Percentiles rank a stretch among this genome's conserved stretches.
Conservation (phyloP, 164 flowering plant species). For the grape (Vitis vinifera) region ASM3070453v1 NC_081809.1:19820501-19821000, state of each 20-base stretch:
- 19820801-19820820: not conserved
- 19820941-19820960: no score
- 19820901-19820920: no score
- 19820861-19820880: no score
- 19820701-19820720: not conserved
- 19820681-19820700: not conserved
- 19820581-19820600: conserved; percentile 21
- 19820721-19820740: not conserved
- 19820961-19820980: no score
- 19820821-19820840: not conserved
- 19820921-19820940: no score
- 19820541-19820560: not conserved
- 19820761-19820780: conserved; percentile 50
- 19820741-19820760: conserved; percentile 65
- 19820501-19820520: conserved; percentile 29
- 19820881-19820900: no score
- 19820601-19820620: conserved; percentile 52
- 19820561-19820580: conserved; percentile 17
- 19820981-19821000: no score
- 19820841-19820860: no score
- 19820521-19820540: conserved; percentile 25
- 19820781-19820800: conserved; percentile 77
- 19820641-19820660: conserved; percentile 62
- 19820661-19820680: not conserved
- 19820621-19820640: conserved; percentile 72